Percentiles rank a stretch among this genome's conserved stretches.
Conservation (phyloP, 352 stramenopile genomes). For the Phytophthora boehmeriae region DNA sequence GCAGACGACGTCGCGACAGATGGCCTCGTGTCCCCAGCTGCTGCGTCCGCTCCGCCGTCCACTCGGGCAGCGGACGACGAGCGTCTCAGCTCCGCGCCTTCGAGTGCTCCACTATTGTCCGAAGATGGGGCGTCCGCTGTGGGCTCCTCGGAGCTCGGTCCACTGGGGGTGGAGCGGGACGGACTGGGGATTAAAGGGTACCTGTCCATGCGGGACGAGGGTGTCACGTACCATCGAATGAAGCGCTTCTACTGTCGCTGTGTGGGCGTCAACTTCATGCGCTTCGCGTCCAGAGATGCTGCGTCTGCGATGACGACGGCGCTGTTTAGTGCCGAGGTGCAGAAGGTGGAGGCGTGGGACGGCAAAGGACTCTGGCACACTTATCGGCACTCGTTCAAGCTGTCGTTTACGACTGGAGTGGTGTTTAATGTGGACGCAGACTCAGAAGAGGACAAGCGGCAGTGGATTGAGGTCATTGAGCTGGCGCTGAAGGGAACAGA, state of each 20-base stretch:
- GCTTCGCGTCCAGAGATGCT: constrained; percentile 72
- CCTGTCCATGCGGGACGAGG: constrained; percentile 83
- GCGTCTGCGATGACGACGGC: constrained; percentile 65
- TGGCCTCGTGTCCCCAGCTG: constrained; percentile 20
- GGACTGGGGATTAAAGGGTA: constrained; percentile 78
- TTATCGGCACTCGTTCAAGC: constrained; percentile 87
- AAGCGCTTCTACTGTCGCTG: constrained; percentile 85
- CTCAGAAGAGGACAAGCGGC: constrained; percentile 77
- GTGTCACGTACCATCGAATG: constrained; percentile 87
- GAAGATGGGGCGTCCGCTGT: constrained; percentile 23
- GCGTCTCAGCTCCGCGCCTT: constrained; percentile 14
- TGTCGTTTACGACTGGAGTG: constrained; percentile 72
- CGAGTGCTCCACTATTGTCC: constrained; percentile 31
- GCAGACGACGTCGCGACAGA: constrained; percentile 11
- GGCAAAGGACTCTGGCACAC: constrained; percentile 81
- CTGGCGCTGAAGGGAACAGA: constrained; percentile 51
- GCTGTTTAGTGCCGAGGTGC: constrained; percentile 69
- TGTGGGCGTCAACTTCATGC: constrained; percentile 80
- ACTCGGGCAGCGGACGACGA: constrained; percentile 22
- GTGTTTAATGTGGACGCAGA: constrained; percentile 85
- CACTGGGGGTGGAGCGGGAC: constrained; percentile 55
- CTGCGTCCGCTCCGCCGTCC: constrained; percentile 18
- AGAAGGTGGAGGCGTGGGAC: constrained; percentile 86
- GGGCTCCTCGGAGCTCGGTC: constrained; percentile 28
- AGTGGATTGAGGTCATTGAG: constrained; percentile 84